Base-by-base conservation (phyloP, 179 eudicot genomes). In the Patellifolia procumbens region DNA sequence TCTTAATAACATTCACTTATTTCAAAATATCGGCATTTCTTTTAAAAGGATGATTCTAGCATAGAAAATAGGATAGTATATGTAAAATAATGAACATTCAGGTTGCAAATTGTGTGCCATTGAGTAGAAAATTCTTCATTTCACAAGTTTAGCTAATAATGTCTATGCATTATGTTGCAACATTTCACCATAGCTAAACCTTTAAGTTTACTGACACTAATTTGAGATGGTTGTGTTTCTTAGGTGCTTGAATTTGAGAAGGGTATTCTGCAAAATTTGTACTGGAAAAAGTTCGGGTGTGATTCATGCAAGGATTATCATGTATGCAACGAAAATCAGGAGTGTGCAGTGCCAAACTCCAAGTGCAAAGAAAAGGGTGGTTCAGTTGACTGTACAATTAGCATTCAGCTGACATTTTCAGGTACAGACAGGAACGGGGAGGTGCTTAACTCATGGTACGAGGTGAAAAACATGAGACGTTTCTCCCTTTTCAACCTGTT, bases 381-480 rank as follows among this genome's bases (percentile, higher is more conserved):
- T 2, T 1, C 86, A 0, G 61, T 86, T 16, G 88, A 82, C 49
- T 94, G 98, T 82, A 84, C 82, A 69, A 48, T 89, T 2, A 81
- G 90, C 76, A 84, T 91, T 72, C 96, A 92, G 65, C 37, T 94
- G 34, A 86, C 93, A 35, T 92, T 94, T 74, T 94, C 97, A 0
- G 98, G 98, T 16, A 92, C 96, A 26, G 97, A 92, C 68, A 89
- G 78, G 82, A 87, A 84, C 43, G 70, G 82, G 5, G 79, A 78
- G 6, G 97, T 89, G 53, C 86, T 94, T 5, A 94, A 89, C 72
- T 88, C 97, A 0, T 94, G 97, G 98, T 92, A 92, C 48, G 91
- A 92, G 79, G 82, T 91, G 66, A 88, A 84, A 22, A 90, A 88
- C 32, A 86, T 94, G 74, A 75, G 96, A 39, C 89, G 85, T 37